Conservation (phyloP, 1,139 yeast species). For the Arxiozyma bovina region DNA sequence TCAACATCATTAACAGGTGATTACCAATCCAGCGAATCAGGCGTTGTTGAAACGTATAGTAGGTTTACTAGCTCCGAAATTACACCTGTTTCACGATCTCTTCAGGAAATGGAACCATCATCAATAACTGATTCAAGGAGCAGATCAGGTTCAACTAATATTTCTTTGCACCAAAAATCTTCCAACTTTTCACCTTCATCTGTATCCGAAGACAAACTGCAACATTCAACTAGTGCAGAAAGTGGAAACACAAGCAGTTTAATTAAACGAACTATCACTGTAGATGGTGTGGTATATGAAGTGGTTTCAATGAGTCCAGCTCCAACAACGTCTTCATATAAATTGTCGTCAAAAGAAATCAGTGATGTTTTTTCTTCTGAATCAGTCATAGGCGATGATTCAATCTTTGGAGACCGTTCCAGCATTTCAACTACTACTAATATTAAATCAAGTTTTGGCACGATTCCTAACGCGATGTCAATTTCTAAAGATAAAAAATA, state of each 20-base stretch:
- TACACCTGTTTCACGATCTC: neutral
- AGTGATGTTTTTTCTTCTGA: neutral
- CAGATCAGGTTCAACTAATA: neutral
- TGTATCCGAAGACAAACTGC: neutral
- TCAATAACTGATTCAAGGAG: neutral
- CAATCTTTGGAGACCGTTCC: neutral
- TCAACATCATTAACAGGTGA: neutral
- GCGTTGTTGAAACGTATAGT: neutral
- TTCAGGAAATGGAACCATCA: neutral
- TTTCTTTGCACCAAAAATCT: neutral
- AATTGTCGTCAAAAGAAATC: neutral
- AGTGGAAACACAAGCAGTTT: neutral
- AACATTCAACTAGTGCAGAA: neutral
- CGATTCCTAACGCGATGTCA: neutral
- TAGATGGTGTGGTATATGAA: conserved; percentile 9
- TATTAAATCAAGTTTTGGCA: too few relatives aligned
- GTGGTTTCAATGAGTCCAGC: conserved; percentile 3
- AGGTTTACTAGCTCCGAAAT: neutral
- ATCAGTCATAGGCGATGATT: neutral
- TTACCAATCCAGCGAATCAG: neutral
- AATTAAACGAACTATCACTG: conserved; percentile 5
- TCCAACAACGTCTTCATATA: neutral
- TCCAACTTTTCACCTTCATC: too few relatives aligned
- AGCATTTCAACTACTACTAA: neutral
- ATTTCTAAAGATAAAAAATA: neutral